Evolutionary conservation across 139 green algal species (phyloP), one percentile per base, ranked within the genome.

Genomic region (Microglena sp.): DNA sequence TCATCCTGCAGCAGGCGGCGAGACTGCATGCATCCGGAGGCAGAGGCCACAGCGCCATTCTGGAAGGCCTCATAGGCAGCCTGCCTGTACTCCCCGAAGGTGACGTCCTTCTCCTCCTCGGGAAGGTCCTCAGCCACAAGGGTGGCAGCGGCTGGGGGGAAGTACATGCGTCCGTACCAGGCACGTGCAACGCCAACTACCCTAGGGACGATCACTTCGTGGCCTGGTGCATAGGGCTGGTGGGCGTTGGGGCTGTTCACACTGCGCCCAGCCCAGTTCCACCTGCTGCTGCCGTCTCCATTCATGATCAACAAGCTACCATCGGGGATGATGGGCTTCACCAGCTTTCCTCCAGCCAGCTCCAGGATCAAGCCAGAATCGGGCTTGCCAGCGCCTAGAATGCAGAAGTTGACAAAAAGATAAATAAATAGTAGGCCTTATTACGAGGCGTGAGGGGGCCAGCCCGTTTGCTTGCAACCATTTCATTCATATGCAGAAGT

Each of bases 101-200:
- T 74, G 1, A 67, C 21, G 50, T 21, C 15, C 24, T 64, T 28
- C n/a, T n/a, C n/a, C n/a, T n/a, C n/a, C n/a, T n/a, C 3, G 22
- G 3, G 18, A 28, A 5, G 27, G 27, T 31, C 50, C 50, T 58
- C 50, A 27, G 31, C 50, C 11, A 2, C 50, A 4, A 59, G 5
- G 33, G 58, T 4, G 3, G 30, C 64, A 54, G 63, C 64, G 6
- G 3, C 4, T 1, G 60, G 53, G 2, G 68, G 68, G 22, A 74
- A 43, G 46, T 64, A 74, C 68, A 74, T 74, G 21, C 68, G 68
- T 0, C 68, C 68, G 26, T 69, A 74, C 68, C 68, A 74, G 34
- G 60, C 68, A 33, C 68, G 68, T 18, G 35, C 40, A 0, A 33
- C 50, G 11, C 60, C 60, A 15, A 2, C 3, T 27, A 67, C 24